Conservation (phyloP, 2,329 filamentous ascomycete genomes). For the Pseudogymnoascus sp. region DNA sequence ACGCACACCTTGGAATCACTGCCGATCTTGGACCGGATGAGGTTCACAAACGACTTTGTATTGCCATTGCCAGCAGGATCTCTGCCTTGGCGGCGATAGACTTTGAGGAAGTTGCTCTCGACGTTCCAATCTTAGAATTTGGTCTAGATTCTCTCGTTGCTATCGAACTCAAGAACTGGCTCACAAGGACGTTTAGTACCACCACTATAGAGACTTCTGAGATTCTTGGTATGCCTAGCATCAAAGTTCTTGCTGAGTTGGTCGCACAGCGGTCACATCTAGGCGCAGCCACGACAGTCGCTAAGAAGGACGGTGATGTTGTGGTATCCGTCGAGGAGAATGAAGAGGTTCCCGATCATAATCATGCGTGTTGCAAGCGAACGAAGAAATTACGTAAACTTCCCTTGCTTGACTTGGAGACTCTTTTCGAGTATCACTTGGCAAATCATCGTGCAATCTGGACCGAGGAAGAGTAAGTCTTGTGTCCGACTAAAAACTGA, state of each 20-base stretch:
- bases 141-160: slow-evolving; percentile 19
- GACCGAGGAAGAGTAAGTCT: slow-evolving; percentile 10
- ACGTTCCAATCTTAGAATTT: slow-evolving; percentile 10
- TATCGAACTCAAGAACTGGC: slow-evolving; percentile 18
- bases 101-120: slow-evolving; percentile 11
- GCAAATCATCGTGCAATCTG: not conserved
- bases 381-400: slow-evolving; percentile 13
- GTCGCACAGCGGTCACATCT: slow-evolving; percentile 25
- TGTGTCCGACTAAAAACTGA: not conserved
- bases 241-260: slow-evolving; percentile 22
- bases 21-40: not conserved
- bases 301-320: not conserved
- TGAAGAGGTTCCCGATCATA: slow-evolving; percentile 9
- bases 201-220: slow-evolving; percentile 26
- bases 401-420: slow-evolving; percentile 16
- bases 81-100: slow-evolving; percentile 13
- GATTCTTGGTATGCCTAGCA: slow-evolving; percentile 22
- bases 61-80: slow-evolving; percentile 10
- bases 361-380: not conserved
- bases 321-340: not conserved
- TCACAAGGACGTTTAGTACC: slow-evolving; percentile 20
- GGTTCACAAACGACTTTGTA: not conserved
- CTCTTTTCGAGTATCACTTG: slow-evolving; percentile 10
- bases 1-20: not conserved
- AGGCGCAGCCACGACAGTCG: slow-evolving; percentile 2